Evolutionary conservation across 1,284 basidiomycete genomes (phyloP).

Genomic region (Tremellales sp.): DNA sequence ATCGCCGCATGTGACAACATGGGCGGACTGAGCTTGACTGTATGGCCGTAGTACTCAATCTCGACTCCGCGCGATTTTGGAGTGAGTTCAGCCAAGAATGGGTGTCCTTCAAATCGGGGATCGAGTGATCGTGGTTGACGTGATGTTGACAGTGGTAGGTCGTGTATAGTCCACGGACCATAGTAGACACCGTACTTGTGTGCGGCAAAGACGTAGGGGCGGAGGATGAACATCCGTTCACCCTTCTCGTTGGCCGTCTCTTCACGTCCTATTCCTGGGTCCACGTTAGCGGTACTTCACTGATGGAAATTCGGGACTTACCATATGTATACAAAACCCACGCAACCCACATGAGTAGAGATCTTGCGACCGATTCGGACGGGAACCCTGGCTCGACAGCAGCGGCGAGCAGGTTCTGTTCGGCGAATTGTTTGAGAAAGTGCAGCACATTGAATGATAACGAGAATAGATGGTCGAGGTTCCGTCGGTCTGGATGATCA

Average conservation of each 20-base stretch:
- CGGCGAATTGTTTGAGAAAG: constrained; percentile 38
- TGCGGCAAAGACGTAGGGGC: constrained; percentile 55
- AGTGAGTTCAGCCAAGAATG: constrained; percentile 50
- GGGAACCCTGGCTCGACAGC: constrained; percentile 46
- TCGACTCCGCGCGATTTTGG: constrained; percentile 41
- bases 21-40: constrained; percentile 36
- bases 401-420: constrained; percentile 42
- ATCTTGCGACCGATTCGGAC: constrained; percentile 40
- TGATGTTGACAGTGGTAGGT: constrained; percentile 31
- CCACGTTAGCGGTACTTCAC: neutral
- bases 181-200: constrained; percentile 52
- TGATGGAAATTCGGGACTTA: constrained; percentile 15
- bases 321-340: constrained; percentile 48
- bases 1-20: constrained; percentile 48
- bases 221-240: constrained; percentile 50
- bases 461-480: constrained; percentile 58
- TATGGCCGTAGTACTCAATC: constrained; percentile 46
- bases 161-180: constrained; percentile 52
- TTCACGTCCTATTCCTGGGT: neutral
- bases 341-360: constrained; percentile 50
- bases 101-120: constrained; percentile 25
- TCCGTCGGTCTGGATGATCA: constrained; percentile 58
- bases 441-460: constrained; percentile 37
- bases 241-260: constrained; percentile 23
- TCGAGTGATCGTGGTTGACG: constrained; percentile 15